Evolutionary conservation across 148 eudicot genomes (phyloP).

Genomic region (Rhododendron vialii): DNA sequence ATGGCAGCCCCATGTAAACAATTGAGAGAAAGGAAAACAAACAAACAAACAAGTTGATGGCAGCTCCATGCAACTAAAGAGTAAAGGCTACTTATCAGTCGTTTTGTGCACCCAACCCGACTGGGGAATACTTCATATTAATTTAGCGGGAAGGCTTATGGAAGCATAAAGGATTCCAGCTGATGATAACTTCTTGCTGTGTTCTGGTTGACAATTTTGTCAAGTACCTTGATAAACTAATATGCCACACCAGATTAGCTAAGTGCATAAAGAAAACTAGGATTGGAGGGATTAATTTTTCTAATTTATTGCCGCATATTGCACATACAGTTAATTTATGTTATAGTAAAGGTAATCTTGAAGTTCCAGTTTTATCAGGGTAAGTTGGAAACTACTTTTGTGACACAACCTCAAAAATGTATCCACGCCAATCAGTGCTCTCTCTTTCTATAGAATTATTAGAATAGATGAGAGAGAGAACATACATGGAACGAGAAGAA

Average conservation of each 20-base stretch:
- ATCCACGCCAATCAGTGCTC: no score
- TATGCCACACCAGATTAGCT: background rate
- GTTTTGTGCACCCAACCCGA: background rate
- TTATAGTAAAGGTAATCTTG: no score
- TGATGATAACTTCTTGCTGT: background rate
- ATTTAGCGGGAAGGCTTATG: background rate
- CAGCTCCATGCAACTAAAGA: background rate
- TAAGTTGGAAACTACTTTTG: no score
- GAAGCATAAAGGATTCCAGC: background rate
- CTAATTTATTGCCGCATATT: no score
- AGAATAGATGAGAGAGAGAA: background rate
- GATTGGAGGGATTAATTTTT: no score
- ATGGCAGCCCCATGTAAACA: background rate
- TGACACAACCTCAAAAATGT: no score
- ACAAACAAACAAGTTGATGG: background rate
- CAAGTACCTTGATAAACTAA: background rate
- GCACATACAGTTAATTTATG: no score
- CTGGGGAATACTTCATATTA: background rate
- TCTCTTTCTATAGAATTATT: no score
- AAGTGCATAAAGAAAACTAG: background rate
- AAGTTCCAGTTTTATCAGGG: no score
- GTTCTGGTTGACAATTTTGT: background rate
- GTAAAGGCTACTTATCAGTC: background rate
- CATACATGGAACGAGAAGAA: slow-evolving; percentile 59
- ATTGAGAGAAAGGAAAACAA: background rate